Conservation (phyloP, 129 eudicot genomes). For the Artemisia argyi region DNA sequence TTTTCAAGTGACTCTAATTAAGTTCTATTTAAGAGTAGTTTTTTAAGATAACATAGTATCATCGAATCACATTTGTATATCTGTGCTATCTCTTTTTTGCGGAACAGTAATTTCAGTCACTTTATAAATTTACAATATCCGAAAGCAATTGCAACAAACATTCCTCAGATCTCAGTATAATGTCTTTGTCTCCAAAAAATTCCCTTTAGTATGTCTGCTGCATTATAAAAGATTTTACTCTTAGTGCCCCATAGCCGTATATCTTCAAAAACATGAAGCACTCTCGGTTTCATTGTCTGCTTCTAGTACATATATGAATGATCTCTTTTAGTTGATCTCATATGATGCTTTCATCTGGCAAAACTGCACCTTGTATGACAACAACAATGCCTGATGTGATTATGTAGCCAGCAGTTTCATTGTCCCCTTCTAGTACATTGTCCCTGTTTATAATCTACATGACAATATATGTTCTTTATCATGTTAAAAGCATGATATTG, state of each 20-base stretch:
- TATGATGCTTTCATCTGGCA: slow-evolving; percentile 66
- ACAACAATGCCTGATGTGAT: slow-evolving; percentile 74
- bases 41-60: too few species aligned
- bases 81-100: slow-evolving; percentile 7
- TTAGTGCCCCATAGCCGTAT: neutral
- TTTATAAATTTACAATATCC: slow-evolving; percentile 10
- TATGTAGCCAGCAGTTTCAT: slow-evolving; percentile 62
- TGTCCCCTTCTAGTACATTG: slow-evolving; percentile 65
- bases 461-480: neutral
- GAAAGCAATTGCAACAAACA: slow-evolving; percentile 8
- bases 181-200: slow-evolving; percentile 13
- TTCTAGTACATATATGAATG: neutral
- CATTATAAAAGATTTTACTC: slow-evolving; percentile 2
- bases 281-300: neutral
- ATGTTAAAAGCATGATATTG: slow-evolving; percentile 1
- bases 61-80: slow-evolving; percentile 6
- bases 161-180: slow-evolving; percentile 8
- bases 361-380: slow-evolving; percentile 60
- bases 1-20: too few species aligned
- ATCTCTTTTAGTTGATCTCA: slow-evolving; percentile 31
- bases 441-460: slow-evolving; percentile 84
- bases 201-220: slow-evolving; percentile 9
- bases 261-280: slow-evolving; percentile 17
- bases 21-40: too few species aligned
- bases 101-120: slow-evolving; percentile 2